phyloP scores from a whole-genome alignment of 23 red algal species.

The Chondrus crispus region DNA sequence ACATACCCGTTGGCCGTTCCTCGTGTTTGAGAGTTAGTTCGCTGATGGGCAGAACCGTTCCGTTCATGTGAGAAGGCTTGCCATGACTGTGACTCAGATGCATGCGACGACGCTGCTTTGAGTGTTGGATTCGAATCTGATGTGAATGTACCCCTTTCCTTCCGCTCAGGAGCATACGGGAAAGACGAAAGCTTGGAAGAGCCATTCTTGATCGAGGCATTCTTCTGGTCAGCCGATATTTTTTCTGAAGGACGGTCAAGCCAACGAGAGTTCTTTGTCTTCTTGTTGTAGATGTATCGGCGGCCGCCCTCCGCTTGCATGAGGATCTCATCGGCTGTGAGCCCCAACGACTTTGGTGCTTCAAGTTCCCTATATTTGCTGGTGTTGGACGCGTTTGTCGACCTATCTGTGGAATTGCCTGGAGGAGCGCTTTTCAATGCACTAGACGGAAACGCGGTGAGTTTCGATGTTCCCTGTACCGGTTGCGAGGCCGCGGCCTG shows the following conservation, averaged over 20 bases:
- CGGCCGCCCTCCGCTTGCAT: constrained; percentile 45
- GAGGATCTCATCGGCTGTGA: constrained; percentile 54
- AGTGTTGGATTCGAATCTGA: too few relatives aligned
- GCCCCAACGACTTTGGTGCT: constrained; percentile 27
- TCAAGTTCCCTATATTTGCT: constrained; percentile 20
- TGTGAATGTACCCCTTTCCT: background rate
- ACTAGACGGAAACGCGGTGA: background rate
- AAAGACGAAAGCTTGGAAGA: background rate
- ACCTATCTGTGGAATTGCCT: background rate
- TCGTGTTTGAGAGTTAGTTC: too few relatives aligned
- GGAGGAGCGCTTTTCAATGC: too few relatives aligned
- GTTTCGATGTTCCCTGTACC: background rate
- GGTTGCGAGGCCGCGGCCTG: background rate
- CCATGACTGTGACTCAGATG: too few relatives aligned
- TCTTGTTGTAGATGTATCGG: constrained; percentile 63
- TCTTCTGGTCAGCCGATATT: background rate
- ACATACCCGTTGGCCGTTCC: background rate
- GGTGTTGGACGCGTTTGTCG: background rate
- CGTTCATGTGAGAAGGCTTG: too few relatives aligned
- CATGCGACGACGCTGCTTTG: too few relatives aligned
- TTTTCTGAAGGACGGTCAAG: background rate
- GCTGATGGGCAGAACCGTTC: too few relatives aligned
- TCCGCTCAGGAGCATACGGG: background rate
- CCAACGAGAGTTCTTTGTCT: constrained; percentile 59
- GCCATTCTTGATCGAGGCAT: background rate